phyloP scores from a whole-genome alignment of 2,329 filamentous ascomycete species.

The Nemania diffusa region DNA sequence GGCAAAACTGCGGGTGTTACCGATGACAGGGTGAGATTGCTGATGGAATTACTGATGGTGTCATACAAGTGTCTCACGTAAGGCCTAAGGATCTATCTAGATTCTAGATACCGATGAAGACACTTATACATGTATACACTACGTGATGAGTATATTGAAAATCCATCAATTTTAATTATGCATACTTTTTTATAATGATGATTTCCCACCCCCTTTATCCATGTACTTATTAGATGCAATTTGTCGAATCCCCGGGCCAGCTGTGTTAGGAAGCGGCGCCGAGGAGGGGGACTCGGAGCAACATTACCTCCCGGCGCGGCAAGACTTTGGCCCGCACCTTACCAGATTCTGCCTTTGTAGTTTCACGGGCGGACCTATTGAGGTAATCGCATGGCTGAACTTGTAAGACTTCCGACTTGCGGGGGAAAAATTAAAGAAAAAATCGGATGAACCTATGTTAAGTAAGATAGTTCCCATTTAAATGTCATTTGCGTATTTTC shows the following conservation, averaged over 20 bases:
- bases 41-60: neutral
- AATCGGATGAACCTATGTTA: neutral
- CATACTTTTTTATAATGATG: neutral
- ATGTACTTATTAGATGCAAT: neutral
- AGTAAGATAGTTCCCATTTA: neutral
- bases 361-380: neutral
- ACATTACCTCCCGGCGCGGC: slow-evolving; percentile 24
- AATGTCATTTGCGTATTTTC: neutral
- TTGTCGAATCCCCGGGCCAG: neutral
- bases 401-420: neutral
- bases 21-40: neutral
- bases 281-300: slow-evolving; percentile 23
- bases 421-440: neutral
- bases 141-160: neutral
- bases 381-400: neutral
- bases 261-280: slow-evolving; percentile 7
- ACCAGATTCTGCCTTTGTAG: neutral
- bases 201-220: neutral
- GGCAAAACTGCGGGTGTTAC: neutral
- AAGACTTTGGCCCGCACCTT: slow-evolving; percentile 30
- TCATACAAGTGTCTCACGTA: slow-evolving; percentile 18
- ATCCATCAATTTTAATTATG: neutral
- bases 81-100: neutral
- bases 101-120: too few species aligned
- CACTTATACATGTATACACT: neutral